Base-by-base conservation (phyloP, 2,329 filamentous ascomycete genomes). In the Sclerotinia sclerotiorum region DNA sequence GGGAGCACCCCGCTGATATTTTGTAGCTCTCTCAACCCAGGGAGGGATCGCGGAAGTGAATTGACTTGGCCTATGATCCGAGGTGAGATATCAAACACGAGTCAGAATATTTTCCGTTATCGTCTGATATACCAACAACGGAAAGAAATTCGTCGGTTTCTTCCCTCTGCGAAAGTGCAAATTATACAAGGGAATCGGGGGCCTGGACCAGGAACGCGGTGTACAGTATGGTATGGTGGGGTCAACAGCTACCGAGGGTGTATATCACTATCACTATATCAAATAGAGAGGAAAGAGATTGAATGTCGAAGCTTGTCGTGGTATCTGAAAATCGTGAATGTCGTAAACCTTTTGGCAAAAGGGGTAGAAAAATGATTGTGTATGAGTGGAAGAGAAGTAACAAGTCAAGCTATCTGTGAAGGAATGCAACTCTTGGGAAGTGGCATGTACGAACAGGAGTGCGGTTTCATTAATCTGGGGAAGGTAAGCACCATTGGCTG, bases 381-480 rank as follows among this genome's bases (percentile, higher is more conserved):
- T 17, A 29, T 29, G 51, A 55, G 56, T 24, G 3, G 35, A 48
- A 35, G 27, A 67, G 44, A 61, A 32, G 44, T 51, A 27, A 46
- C 32, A 61, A 39, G 19, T 17, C n/a, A 44, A 61, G 44, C 44
- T 51, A 58, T 58, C 44, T 51, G 21, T 48, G 32, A n/a, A 61
- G 65, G 65, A 67, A 67, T 67, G 55, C 65, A 48, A 51, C 64
- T 49, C 32, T 42, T 51, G 32, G 64, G 64, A 67, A 60, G 54
- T 8, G 64, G 64, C 64, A 67, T 67, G 54, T 21, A 67, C 15
- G 51, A 29, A 60, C 27, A 51, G 8, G 24, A 1, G 35, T 66
- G 44, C 29, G 39, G 74, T 74, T 76, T 76, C 73, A 75, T 70
- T 62, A 74, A 73, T 74, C 72, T 68, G 72, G 74, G 75, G 75